Evolutionary conservation across 2,329 filamentous ascomycete species (phyloP).

Genomic region (Blumeria graminis): DNA sequence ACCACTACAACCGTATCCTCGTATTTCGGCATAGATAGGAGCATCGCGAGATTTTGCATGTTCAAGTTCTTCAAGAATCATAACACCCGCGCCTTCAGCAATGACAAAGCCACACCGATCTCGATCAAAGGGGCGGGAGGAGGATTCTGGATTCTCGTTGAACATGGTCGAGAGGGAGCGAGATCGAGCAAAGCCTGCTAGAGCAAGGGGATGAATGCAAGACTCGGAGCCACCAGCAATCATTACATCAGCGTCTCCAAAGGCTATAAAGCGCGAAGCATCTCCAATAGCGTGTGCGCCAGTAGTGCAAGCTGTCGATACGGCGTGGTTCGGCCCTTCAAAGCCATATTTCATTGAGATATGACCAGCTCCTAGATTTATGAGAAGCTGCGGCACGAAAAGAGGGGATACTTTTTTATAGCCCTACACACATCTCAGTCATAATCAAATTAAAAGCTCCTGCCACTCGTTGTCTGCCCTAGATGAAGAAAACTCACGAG

Average conservation of each 20-base stretch:
- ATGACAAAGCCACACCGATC: conserved; percentile 72
- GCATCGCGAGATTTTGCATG: conserved; percentile 64
- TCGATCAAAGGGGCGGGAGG: conserved; percentile 72
- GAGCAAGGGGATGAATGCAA: conserved; percentile 81
- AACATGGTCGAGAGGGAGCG: conserved; percentile 63
- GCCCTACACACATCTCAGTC: conserved; percentile 29
- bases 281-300: conserved; percentile 89
- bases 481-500: conserved; percentile 24
- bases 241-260: conserved; percentile 85
- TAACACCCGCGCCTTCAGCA: conserved; percentile 68
- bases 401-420: conserved; percentile 83
- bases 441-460: background rate
- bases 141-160: conserved; percentile 43
- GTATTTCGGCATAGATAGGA: conserved; percentile 67
- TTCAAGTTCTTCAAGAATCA: conserved; percentile 73
- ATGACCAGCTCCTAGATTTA: conserved; percentile 86
- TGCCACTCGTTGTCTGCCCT: too few species aligned
- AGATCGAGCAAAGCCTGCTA: conserved; percentile 75
- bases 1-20: conserved; percentile 71
- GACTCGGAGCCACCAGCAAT: conserved; percentile 86
- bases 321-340: conserved; percentile 75
- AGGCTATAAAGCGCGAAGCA: conserved; percentile 75
- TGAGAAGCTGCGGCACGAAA: conserved; percentile 79
- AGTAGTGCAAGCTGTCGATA: conserved; percentile 86
- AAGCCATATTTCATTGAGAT: conserved; percentile 84